A percentile compares a stretch with the other conserved stretches of the same genome.
Evolutionary conservation across 371 early-diverging fungal genomes (phyloP).

Genomic region (Dipsacomyces acuminosporus): DNA sequence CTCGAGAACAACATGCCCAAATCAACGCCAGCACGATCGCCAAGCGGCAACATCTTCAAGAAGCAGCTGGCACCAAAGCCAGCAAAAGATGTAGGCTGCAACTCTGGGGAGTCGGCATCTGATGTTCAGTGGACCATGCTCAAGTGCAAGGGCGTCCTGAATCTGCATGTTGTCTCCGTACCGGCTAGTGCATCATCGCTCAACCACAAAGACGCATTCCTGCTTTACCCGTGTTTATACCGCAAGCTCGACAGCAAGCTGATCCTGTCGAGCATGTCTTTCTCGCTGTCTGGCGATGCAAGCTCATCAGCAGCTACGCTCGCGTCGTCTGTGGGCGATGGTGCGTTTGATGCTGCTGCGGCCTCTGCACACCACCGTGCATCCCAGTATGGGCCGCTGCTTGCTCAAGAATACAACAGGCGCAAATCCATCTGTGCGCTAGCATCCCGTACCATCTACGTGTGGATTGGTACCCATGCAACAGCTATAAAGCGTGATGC

Average conservation of each 20-base stretch:
- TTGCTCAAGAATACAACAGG: conserved; percentile 24
- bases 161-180: conserved; percentile 40
- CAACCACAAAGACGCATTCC: conserved; percentile 42
- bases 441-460: conserved; percentile 30
- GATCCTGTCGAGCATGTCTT: background rate
- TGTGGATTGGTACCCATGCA: conserved; percentile 38
- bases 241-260: conserved; percentile 5
- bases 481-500: conserved; percentile 42
- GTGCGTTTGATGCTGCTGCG: background rate
- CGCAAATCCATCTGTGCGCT: conserved; percentile 33
- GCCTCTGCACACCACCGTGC: background rate
- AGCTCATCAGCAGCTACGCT: too few relatives aligned
- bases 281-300: background rate
- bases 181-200: conserved; percentile 23
- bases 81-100: too few relatives aligned
- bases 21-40: too few relatives aligned
- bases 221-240: conserved; percentile 38
- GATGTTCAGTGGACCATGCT: conserved; percentile 37
- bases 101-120: too few relatives aligned
- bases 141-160: conserved; percentile 36
- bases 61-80: too few relatives aligned
- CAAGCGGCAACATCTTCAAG: too few relatives aligned
- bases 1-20: too few relatives aligned
- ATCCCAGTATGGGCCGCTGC: conserved; percentile 6
- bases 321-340: too few relatives aligned